These are phyloP conservation scores for Didymosphaeria variabile DNA, from an alignment of 2,329 filamentous ascomycete genomes.

Conservation along the genomic window DNA sequence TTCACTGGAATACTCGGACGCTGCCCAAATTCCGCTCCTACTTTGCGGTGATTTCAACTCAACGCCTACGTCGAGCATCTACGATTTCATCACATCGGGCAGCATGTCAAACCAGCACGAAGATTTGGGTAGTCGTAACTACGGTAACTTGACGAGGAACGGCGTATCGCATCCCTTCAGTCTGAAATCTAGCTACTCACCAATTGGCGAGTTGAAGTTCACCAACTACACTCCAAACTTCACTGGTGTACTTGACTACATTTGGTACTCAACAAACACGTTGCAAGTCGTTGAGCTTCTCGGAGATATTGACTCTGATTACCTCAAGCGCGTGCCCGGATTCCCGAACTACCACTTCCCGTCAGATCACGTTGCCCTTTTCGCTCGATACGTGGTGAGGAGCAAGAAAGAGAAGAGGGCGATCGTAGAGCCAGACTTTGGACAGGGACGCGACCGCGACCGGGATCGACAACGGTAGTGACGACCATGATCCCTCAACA, in stretches of 20 bases:
- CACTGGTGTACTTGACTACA: constrained; percentile 91
- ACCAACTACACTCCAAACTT: constrained; percentile 98
- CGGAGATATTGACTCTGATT: constrained; percentile 84
- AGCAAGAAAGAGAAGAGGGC: constrained; percentile 76
- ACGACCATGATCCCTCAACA: constrained; percentile 7
- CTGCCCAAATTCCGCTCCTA: constrained; percentile 87
- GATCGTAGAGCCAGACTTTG: constrained; percentile 50
- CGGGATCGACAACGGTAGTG: constrained; percentile 40
- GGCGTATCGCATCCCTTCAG: constrained; percentile 96
- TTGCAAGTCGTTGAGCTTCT: constrained; percentile 85
- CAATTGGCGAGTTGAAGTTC: constrained; percentile 86
- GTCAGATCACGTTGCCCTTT: constrained; percentile 88
- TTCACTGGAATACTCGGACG: constrained; percentile 85
- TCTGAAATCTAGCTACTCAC: constrained; percentile 86
- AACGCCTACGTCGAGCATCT: constrained; percentile 83
- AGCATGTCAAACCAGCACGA: constrained; percentile 79
- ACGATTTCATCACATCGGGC: constrained; percentile 86
- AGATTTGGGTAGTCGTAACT: constrained; percentile 82
- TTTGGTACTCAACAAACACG: constrained; percentile 95
- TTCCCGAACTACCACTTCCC: constrained; percentile 97
- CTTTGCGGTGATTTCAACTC: constrained; percentile 98
- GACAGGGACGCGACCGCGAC: constrained; percentile 42
- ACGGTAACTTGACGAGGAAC: constrained; percentile 90
- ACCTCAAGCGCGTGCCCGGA: constrained; percentile 85
- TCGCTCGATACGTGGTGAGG: constrained; percentile 91